Evolutionary conservation across 768 basidiomycete genomes (phyloP), one percentile per base, ranked within the genome.

Genomic region (Mycena amicta): DNA sequence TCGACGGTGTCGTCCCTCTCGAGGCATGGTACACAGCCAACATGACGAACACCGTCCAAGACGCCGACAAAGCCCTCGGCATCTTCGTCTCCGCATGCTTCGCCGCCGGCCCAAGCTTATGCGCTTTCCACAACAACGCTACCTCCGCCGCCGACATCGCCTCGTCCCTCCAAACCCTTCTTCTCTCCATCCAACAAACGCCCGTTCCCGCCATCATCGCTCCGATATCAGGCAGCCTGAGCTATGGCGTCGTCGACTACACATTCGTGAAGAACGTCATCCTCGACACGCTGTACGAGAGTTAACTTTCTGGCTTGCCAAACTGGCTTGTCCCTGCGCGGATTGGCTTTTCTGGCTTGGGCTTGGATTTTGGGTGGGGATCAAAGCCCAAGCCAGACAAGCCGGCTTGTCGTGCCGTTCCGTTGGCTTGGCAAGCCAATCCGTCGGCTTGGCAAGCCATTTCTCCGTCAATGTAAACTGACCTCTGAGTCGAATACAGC

Each of bases 1-100:
- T 75, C 28, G 74, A 75, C 50, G 75, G 73, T n/a, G 59, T 67
- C 25, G 39, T 53, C 26, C 59, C 68, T 51, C 13, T 33, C 3
- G 61, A 67, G 4, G 61, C 58, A 29, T 71, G 65, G 40, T 71
- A 64, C 40, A 23, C 49, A 5, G 49, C 59, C 40, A 54, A 55
- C 16, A 65, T 64, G 61, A 47, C 52, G 11, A 68, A 64, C 46
- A 62, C 60, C 58, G 28, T 68, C 3, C 26, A 46, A 6, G 66
- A 70, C 53, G 66, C 70, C n/a, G 66, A 70, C 56, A 62, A 63
- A 50, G 54, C 64, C 23, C 45, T 70, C 1, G 56, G 70, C 33
- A 41, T 45, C n/a, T 70, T 71, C 63, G 67, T 66, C 55, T 50
- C 59, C 33, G 54, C 57, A 20, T 71, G 70, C 50, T 37, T 33